These are phyloP conservation scores for Selaginella tamariscina DNA, from an alignment of 75 land plant genomes.

Conservation along the genomic window DNA sequence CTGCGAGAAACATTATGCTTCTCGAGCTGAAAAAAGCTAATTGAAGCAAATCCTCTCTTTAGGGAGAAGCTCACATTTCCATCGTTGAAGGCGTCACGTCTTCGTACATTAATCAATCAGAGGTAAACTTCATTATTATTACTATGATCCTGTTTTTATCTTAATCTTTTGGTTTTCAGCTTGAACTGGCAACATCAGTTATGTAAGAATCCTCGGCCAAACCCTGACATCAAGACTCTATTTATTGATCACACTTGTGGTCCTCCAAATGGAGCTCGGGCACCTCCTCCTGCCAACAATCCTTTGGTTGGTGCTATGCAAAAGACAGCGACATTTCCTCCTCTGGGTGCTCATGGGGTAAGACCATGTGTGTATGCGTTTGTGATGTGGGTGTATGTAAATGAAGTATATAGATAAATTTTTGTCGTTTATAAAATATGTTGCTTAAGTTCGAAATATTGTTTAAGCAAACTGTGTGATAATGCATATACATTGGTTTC, in stretches of 20 bases:
- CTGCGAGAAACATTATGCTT: constrained; percentile 64
- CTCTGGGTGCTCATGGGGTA: constrained; percentile 58
- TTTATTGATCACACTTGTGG: constrained; percentile 76
- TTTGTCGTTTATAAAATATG: too few relatives aligned
- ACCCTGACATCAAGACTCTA: constrained; percentile 80
- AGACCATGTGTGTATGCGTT: constrained; percentile 2
- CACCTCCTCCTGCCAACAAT: constrained; percentile 46
- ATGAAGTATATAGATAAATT: too few relatives aligned
- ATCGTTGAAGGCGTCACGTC: constrained; percentile 41
- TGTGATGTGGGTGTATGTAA: too few relatives aligned
- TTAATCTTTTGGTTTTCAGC: constrained; percentile 28
- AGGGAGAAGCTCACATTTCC: constrained; percentile 62
- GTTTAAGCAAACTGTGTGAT: not conserved
- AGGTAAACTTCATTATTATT: constrained; percentile 26
- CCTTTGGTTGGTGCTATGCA: constrained; percentile 57
- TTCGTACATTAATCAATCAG: constrained; percentile 63
- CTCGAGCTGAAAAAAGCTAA: constrained; percentile 54
- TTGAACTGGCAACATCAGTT: constrained; percentile 93
- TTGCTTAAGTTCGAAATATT: not conserved
- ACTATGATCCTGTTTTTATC: not conserved
- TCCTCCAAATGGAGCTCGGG: constrained; percentile 57
- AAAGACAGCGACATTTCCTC: constrained; percentile 58
- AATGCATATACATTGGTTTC: constrained; percentile 19
- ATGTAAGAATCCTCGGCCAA: constrained; percentile 71
- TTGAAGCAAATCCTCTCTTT: constrained; percentile 74